Percentiles rank a stretch among this genome's conserved stretches.
Evolutionary conservation across 768 basidiomycete genomes (phyloP).

Genomic region (Royoungia palumana): DNA sequence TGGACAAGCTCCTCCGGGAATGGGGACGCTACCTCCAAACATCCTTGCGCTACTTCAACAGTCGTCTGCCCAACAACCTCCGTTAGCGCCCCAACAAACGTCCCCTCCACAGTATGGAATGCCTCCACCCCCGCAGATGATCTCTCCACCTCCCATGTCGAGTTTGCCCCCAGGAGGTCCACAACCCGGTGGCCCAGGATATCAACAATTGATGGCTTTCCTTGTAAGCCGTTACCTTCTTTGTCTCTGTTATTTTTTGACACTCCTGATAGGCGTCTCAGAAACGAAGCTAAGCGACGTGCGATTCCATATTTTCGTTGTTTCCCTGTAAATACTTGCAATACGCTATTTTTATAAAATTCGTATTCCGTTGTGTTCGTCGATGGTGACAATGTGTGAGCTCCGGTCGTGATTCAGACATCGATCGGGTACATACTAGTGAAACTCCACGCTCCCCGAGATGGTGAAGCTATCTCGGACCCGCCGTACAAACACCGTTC

Average conservation of each 20-base stretch:
- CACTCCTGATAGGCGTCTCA: constrained; percentile 21
- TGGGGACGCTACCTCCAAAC: constrained; percentile 56
- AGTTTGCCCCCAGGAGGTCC: constrained; percentile 38
- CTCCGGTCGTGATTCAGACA: no score
- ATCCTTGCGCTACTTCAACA: constrained; percentile 67
- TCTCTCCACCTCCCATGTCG: constrained; percentile 43
- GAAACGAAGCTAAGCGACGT: constrained; percentile 21
- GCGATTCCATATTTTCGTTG: neutral
- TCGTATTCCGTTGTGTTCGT: constrained; percentile 12
- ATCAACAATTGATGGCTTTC: constrained; percentile 69
- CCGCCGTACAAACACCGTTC: neutral
- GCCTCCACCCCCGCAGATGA: constrained; percentile 41
- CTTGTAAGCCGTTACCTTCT: constrained; percentile 43
- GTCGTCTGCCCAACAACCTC: constrained; percentile 36
- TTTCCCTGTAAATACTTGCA: constrained; percentile 15
- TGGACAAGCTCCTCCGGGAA: constrained; percentile 33
- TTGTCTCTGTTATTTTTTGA: neutral
- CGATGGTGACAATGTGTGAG: neutral
- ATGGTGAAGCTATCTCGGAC: neutral
- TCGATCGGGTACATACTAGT: neutral
- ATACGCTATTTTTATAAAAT: constrained; percentile 27
- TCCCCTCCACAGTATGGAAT: constrained; percentile 34
- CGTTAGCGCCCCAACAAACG: constrained; percentile 31
- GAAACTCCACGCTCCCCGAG: no score
- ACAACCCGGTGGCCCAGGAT: constrained; percentile 43